Conservation (phyloP, 441 rosid genomes). For the Pelargonium cotyledonis region DNA sequence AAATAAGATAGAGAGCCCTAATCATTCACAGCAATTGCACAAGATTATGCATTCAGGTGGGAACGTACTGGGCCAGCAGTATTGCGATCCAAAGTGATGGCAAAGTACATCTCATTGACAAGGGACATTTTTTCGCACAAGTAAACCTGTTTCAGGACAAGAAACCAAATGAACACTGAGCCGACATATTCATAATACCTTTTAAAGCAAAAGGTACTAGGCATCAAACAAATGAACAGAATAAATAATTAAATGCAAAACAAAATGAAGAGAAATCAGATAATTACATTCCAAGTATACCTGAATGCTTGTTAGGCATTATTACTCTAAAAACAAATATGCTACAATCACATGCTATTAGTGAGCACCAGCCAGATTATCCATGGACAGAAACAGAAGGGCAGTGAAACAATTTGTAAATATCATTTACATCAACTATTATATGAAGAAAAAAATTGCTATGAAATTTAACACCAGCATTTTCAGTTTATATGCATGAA, state of each 20-base stretch:
- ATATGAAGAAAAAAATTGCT: too few relatives aligned
- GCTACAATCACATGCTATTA: not conserved
- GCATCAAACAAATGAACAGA: not conserved
- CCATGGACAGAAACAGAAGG: not conserved
- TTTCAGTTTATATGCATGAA: too few relatives aligned
- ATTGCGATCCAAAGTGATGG: conserved; percentile 87
- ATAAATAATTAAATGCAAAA: not conserved
- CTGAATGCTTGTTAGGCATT: not conserved
- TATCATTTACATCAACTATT: too few relatives aligned
- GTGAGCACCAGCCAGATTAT: not conserved
- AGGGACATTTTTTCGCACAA: conserved; percentile 86
- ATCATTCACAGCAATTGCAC: conserved; percentile 8
- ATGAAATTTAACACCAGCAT: too few relatives aligned
- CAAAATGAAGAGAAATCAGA: not conserved
- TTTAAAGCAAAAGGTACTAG: not conserved
- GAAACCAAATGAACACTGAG: not conserved
- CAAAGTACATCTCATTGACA: conserved; percentile 96
- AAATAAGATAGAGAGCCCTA: not conserved
- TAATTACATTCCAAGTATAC: not conserved
- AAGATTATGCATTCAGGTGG: not conserved
- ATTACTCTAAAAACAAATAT: not conserved
- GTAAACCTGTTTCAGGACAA: conserved; percentile 59
- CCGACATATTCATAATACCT: too few relatives aligned
- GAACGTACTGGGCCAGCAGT: conserved; percentile 91
- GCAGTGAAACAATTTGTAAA: not conserved